Base-by-base conservation (phyloP, 306 rosid species). In the Castanospermum australe region DNA sequence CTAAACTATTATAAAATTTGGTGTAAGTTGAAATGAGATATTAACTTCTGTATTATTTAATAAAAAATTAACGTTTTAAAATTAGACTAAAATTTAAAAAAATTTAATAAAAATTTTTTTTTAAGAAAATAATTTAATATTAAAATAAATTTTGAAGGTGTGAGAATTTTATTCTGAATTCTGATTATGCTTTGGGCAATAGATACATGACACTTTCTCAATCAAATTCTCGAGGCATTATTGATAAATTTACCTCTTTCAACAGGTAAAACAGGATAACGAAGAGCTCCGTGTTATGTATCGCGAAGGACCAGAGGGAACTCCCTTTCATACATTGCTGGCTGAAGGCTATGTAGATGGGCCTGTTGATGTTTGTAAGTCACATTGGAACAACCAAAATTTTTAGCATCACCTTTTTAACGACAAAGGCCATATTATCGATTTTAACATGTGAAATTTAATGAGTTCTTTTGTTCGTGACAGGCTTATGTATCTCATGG, bases 271-370 rank as follows among this genome's bases (percentile, higher is more conserved):
- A 84, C 98, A 96, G 39, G 99, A 93, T n/a, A 90, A 79, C 18
- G 99, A 93, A 71, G 97, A 91, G 62, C 93, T 85, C 41, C 97
- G 99, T 14, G 98, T 96, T 15, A 96, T 96, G 99, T 96, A 93
- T 83, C 90, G 92, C 8, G 97, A 91, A 84, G 99, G 98, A 67
- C 89, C 86, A 17, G 72, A 86, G 80, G 99, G 98, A 82, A 85
- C 90, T 84, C 98, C 99, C 2, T 91, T 79, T 83, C 98, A 96
- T 84, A 82, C 94, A 6, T 83, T 96, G 87, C 92, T 96, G 52
- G 96, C 80, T 67, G 99, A 96, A 87, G 99, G 99, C 83, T 96
- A 86, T 71, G 86, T 93, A 71, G 98, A 93, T 50, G 99, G 96
- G 38, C 92, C 99, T 59, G 71, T 84, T 63, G 97, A 93, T 90